These are phyloP conservation scores for Macadamia integrifolia DNA, from an alignment of 164 flowering plant species.

Conservation along the genomic window DNA sequence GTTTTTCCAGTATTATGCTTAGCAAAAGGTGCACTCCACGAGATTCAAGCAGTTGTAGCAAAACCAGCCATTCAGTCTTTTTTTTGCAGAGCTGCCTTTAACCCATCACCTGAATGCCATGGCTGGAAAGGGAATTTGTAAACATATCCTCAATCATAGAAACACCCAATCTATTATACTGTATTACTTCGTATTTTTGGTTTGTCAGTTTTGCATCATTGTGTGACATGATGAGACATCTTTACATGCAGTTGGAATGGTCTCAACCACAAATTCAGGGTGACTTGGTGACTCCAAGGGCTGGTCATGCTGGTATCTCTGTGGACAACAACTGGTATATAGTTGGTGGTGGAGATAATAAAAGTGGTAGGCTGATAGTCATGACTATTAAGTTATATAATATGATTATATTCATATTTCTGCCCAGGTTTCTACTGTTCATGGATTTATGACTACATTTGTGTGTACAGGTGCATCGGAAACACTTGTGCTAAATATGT, in stretches of 20 bases:
- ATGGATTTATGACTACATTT: not conserved
- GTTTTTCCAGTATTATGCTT: not conserved
- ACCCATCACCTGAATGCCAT: not conserved
- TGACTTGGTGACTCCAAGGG: slow-evolving; percentile 67
- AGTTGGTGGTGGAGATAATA: slow-evolving; percentile 97
- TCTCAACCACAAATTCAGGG: slow-evolving; percentile 82
- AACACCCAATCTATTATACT: not conserved
- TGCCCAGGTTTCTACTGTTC: not conserved
- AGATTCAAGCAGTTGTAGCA: too few species aligned
- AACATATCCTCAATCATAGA: not conserved
- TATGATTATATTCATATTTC: slow-evolving; percentile 2
- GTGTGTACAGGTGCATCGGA: slow-evolving; percentile 61
- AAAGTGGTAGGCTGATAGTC: slow-evolving; percentile 49
- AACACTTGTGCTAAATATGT: slow-evolving; percentile 69
- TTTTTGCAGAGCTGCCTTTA: not conserved
- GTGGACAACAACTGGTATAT: slow-evolving; percentile 75
- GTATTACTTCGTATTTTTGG: not conserved
- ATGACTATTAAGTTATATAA: not conserved
- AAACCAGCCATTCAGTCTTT: not conserved
- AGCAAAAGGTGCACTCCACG: too few species aligned
- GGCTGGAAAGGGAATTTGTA: not conserved
- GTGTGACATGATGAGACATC: slow-evolving; percentile 2
- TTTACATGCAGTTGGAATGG: slow-evolving; percentile 84
- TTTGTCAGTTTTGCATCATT: not conserved
- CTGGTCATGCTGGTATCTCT: slow-evolving; percentile 81